Conservation (phyloP, 371 early-diverging fungal genomes). For the Mucor indicus region DNA sequence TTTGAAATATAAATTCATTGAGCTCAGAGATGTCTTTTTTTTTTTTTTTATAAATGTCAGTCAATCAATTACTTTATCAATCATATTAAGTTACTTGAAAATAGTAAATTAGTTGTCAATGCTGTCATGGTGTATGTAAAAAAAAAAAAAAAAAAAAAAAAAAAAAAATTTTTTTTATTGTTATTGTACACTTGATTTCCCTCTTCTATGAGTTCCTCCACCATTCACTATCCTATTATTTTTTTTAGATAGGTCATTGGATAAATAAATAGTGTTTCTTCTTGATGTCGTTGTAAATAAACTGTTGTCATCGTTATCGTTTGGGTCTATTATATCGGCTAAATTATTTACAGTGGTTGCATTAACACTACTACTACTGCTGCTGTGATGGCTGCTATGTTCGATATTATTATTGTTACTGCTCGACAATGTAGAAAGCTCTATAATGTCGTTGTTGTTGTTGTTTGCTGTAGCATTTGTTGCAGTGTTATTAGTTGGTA, state of each 20-base stretch:
- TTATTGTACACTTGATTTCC: slow-evolving; percentile 4
- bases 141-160: not conserved
- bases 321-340: not conserved
- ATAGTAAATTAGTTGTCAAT: too few species aligned
- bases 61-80: too few species aligned
- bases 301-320: not conserved
- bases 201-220: slow-evolving; percentile 12
- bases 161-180: not conserved
- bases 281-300: not conserved
- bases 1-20: slow-evolving; percentile 11
- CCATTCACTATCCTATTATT: not conserved
- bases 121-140: too few species aligned
- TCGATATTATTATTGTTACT: not conserved
- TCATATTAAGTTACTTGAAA: too few species aligned
- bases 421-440: not conserved
- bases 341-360: not conserved
- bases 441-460: not conserved
- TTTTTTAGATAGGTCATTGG: not conserved
- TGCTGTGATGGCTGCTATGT: not conserved
- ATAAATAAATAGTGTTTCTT: not conserved
- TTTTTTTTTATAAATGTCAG: too few species aligned
- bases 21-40: slow-evolving; percentile 11
- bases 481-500: not conserved
- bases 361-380: not conserved
- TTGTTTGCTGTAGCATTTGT: not conserved